phyloP scores from a whole-genome alignment of 257 asterid species.

The Ajuga chamaepitys region DNA sequence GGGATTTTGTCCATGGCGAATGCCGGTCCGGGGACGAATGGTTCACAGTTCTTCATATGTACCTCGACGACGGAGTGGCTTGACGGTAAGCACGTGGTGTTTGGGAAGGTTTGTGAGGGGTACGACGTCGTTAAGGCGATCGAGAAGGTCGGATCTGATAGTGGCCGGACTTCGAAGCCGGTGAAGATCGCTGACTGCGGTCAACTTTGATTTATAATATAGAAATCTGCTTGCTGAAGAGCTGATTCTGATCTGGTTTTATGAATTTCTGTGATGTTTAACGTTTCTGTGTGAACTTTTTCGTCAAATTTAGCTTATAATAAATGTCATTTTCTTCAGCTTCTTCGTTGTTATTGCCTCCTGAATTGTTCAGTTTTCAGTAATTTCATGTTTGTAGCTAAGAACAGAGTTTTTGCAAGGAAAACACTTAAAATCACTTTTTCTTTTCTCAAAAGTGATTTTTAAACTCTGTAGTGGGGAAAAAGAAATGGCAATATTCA shows the following conservation, averaged over 20 bases:
- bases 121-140: constrained; percentile 34
- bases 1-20: constrained; percentile 79
- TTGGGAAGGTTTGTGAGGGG: constrained; percentile 62
- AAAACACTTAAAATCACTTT: no score
- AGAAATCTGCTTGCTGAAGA: background rate
- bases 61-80: constrained; percentile 56
- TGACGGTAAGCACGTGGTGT: constrained; percentile 70
- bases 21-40: constrained; percentile 56
- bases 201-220: constrained; percentile 46
- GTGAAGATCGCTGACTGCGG: constrained; percentile 53
- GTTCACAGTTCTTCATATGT: constrained; percentile 65
- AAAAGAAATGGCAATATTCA: no score
- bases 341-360: background rate
- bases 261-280: no score
- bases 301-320: background rate
- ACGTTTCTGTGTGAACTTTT: background rate
- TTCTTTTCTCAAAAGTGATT: no score
- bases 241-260: background rate
- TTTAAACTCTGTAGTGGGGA: no score
- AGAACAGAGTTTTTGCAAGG: no score
- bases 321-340: background rate
- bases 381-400: no score
- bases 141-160: constrained; percentile 45
- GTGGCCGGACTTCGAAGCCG: constrained; percentile 37
- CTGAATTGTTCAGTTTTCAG: no score